Base-by-base conservation (phyloP, 495 filamentous ascomycete genomes). In the Hypoxylon lenormandii region DNA sequence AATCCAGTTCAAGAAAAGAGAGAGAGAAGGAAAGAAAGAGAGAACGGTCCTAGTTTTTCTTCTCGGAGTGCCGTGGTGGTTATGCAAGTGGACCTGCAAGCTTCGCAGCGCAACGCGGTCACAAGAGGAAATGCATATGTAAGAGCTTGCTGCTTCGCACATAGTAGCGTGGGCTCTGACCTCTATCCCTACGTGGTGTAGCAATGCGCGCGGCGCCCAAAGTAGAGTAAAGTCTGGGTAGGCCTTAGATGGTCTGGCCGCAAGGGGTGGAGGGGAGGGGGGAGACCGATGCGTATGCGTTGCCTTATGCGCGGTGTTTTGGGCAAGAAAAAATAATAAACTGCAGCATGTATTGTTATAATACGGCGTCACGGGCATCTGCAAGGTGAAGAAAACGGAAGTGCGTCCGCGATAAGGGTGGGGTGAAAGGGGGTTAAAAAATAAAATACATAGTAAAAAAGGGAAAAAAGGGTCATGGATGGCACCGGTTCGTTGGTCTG, bases 81-180 rank as follows among this genome's bases (percentile, higher is more conserved):
- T 50, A 63, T 66, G 62, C 52, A 62, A 59, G 58, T 49, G 68
- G 62, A 66, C 23, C 68, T 66, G 62, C 68, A 71, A 62, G 57
- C 58, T 66, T 71, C 62, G 68, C 76, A 74, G 76, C 76, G 74
- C 65, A 72, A 72, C 72, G 74, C 73, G 73, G 74, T 78, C 76
- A 78, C 76, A 70, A 74, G 74, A 73, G 72, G 73, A 72, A 69
- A 53, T 63, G 68, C 68, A 71, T 71, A 71, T 71, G 68, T 71
- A 71, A 33, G 62, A 66, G 67, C 56, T 51, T 61, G 56, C 57
- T 62, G 67, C 58, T 49, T 8, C n/a, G n/a, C n/a, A n/a, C n/a
- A n/a, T n/a, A n/a, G 56, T 42, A 48, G 49, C 50, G 54, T 61
- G 37, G 60, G 37, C 37, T 48, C 28, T 47, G 26, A 18, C 43